phyloP scores from a whole-genome alignment of 768 basidiomycete species.

The Galerina sulciceps region DNA sequence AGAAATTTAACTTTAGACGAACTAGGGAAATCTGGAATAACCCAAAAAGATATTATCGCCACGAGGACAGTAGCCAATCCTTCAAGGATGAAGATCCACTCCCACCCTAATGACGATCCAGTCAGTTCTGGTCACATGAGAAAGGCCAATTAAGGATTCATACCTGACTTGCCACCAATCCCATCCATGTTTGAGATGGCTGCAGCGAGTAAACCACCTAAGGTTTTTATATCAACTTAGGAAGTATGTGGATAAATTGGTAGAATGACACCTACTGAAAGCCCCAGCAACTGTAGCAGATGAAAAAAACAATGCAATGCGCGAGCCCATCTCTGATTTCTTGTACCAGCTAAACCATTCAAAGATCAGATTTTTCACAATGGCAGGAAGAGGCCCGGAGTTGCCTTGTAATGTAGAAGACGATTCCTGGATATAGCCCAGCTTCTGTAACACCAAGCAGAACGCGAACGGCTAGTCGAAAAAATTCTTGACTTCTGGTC shows the following conservation, averaged over 20 bases:
- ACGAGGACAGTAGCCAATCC: conserved; percentile 69
- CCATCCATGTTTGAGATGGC: conserved; percentile 77
- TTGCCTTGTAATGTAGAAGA: conserved; percentile 66
- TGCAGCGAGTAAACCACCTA: conserved; percentile 67
- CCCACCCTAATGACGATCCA: conserved; percentile 43
- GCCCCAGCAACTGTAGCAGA: conserved; percentile 81
- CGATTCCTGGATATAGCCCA: conserved; percentile 57
- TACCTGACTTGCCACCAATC: conserved; percentile 60
- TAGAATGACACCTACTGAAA: conserved; percentile 50
- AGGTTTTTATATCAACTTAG: background rate
- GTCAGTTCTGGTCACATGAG: background rate
- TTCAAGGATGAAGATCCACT: conserved; percentile 78
- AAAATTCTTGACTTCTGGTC: background rate
- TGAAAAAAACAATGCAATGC: conserved; percentile 78
- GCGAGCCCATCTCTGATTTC: conserved; percentile 72
- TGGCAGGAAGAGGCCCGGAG: conserved; percentile 2
- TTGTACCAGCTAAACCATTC: conserved; percentile 69
- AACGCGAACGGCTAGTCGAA: conserved; percentile 53
- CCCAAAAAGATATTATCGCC: conserved; percentile 65
- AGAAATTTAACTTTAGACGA: conserved; percentile 64
- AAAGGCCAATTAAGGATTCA: conserved; percentile 19
- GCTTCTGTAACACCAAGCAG: conserved; percentile 71
- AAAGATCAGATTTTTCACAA: background rate
- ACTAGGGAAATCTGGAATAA: conserved; percentile 82
- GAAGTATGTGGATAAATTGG: background rate